Conservation (phyloP, 768 basidiomycete species). For the Serendipita vermifera region DNA sequence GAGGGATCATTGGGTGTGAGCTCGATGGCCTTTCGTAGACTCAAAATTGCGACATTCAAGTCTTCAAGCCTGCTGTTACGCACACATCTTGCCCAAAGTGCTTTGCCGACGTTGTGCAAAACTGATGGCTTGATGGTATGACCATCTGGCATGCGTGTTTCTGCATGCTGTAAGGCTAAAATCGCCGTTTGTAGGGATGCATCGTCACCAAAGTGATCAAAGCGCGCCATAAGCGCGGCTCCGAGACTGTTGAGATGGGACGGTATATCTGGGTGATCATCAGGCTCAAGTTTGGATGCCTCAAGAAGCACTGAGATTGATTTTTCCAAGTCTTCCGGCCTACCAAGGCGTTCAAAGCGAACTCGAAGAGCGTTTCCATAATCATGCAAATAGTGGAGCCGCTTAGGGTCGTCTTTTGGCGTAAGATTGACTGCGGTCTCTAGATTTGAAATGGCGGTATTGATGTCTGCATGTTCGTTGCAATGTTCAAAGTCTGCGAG, state of each 20-base stretch:
- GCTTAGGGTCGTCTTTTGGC: too few relatives aligned
- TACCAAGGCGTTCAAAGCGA: slow-evolving; percentile 23
- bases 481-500: too few relatives aligned
- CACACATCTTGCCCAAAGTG: neutral
- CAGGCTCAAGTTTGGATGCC: neutral
- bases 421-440: too few relatives aligned
- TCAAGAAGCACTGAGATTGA: neutral
- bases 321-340: neutral
- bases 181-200: neutral
- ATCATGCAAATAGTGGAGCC: too few relatives aligned
- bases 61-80: neutral
- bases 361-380: too few relatives aligned
- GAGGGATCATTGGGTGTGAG: neutral
- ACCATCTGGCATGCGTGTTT: neutral
- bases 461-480: too few relatives aligned
- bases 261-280: too few relatives aligned
- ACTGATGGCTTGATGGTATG: neutral
- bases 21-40: neutral
- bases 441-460: too few relatives aligned
- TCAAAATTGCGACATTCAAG: neutral
- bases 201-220: neutral
- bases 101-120: neutral
- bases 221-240: neutral
- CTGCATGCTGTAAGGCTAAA: neutral
- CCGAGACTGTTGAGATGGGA: neutral